These are phyloP conservation scores for Backusella macrospora DNA, from an alignment of 192 early-diverging fungal genomes.

Conservation along the genomic window DNA sequence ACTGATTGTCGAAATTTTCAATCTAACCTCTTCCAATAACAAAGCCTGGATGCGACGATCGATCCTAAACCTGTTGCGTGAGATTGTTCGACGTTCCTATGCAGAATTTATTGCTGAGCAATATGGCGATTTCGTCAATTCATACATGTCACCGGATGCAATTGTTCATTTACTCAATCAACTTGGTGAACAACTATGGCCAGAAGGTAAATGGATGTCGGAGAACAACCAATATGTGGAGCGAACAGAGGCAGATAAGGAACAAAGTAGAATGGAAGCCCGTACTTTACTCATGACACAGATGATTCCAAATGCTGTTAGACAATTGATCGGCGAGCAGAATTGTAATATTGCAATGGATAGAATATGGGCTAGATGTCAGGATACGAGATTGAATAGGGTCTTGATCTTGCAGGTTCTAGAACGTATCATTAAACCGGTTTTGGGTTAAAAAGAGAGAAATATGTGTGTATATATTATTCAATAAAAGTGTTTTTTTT, in stretches of 20 bases:
- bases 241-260: conserved; percentile 34
- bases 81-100: conserved; percentile 42
- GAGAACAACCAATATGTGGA: neutral
- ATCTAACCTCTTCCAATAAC: conserved; percentile 36
- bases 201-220: conserved; percentile 29
- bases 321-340: conserved; percentile 41
- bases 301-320: conserved; percentile 31
- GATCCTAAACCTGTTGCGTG: conserved; percentile 35
- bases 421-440: conserved; percentile 33
- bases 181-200: conserved; percentile 34
- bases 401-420: conserved; percentile 39
- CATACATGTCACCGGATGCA: conserved; percentile 28
- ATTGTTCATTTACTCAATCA: conserved; percentile 16
- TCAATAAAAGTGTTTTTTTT: neutral
- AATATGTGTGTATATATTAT: neutral
- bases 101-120: conserved; percentile 34
- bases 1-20: conserved; percentile 39
- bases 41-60: conserved; percentile 44
- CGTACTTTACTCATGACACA: conserved; percentile 21
- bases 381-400: conserved; percentile 34
- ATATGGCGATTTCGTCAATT: conserved; percentile 35
- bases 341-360: conserved; percentile 40
- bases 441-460: conserved; percentile 29
- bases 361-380: conserved; percentile 34
- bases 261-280: conserved; percentile 23